Base-by-base conservation (phyloP, 768 basidiomycete genomes). In the Pisolithus orientalis region DNA sequence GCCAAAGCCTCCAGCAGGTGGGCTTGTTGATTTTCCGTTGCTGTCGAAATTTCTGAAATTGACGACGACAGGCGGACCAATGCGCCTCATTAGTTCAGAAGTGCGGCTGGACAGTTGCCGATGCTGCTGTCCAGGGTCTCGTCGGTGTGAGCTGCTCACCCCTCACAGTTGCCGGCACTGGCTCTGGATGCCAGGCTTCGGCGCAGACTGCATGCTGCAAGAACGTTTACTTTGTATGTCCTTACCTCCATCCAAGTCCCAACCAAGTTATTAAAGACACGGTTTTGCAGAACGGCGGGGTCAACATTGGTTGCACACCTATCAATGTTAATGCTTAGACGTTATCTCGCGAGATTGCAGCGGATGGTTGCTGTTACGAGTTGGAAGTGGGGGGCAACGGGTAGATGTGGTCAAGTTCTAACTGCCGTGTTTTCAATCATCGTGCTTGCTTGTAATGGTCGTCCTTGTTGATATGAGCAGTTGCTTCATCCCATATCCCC, bases 81-180 rank as follows among this genome's bases (percentile, higher is more conserved):
- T 24, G 9, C 21, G 17, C 40, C 40, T 42, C 40, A 21, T 24
- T 21, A 7, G 31, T 32, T 32, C 31, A 32, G 31, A 17, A 42
- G 13, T 10, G 24, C 13, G 10, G 52, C n/a, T 7, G 60, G 43
- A 29, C 44, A n/a, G 29, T 5, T 44, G 34, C 43, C 61, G 44
- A 38, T 61, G 34, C 53, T 62, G 27, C 40, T 21, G 40, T 17
- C 1, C 40, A 42, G 8, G 40, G 40, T 11, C 38, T 48, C 21
- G 39, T 50, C 21, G 49, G 49, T 40, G 38, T 50, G 5, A 17
- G 42, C 38, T 50, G 49, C 39, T 21, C 49, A 8, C 38, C 49
- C 17, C 28, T 50, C 38, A 39, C 49, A 3, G 49, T 13, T 28
- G 49, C 27, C 27, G 49, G 49, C n/a, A 21, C 25, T 28, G 38